Conservation (phyloP, 768 basidiomycete genomes). For the Leccinum variicolor region DNA sequence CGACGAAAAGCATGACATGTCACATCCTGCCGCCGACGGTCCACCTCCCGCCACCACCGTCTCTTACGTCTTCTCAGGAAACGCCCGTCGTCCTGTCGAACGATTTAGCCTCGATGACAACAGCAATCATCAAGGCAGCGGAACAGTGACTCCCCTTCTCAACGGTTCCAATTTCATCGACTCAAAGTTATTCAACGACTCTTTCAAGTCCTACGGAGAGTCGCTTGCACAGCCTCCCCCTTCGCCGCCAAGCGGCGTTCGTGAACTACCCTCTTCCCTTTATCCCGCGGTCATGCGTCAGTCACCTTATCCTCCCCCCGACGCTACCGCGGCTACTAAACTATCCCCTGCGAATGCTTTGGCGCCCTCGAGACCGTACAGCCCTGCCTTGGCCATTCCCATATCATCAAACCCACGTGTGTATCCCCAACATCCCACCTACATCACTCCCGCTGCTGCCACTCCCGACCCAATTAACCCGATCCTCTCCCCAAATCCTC, state of each 20-base stretch:
- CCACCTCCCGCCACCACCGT: conserved; percentile 31
- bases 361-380: conserved; percentile 55
- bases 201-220: conserved; percentile 32
- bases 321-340: conserved; percentile 32
- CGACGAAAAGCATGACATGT: conserved; percentile 21
- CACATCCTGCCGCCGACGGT: conserved; percentile 11
- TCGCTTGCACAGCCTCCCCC: conserved; percentile 21
- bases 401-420: conserved; percentile 66
- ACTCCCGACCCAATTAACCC: conserved; percentile 58
- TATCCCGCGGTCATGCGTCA: conserved; percentile 45
- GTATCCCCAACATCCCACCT: conserved; percentile 74
- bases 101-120: conserved; percentile 51
- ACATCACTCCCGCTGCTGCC: conserved; percentile 54
- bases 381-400: conserved; percentile 39
- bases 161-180: conserved; percentile 27
- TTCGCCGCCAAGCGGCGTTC: conserved; percentile 18
- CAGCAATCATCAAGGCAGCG: conserved; percentile 16
- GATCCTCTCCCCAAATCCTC: conserved; percentile 55
- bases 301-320: conserved; percentile 40
- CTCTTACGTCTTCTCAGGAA: conserved; percentile 45
- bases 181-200: conserved; percentile 27
- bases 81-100: conserved; percentile 46
- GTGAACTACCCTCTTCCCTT: conserved; percentile 31
- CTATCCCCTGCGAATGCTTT: conserved; percentile 52
- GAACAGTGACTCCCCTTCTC: conserved; percentile 16